Evolutionary conservation across 2,329 filamentous ascomycete genomes (phyloP), one percentile per base, ranked within the genome.

Genomic region (Bipolaris cookei): DNA sequence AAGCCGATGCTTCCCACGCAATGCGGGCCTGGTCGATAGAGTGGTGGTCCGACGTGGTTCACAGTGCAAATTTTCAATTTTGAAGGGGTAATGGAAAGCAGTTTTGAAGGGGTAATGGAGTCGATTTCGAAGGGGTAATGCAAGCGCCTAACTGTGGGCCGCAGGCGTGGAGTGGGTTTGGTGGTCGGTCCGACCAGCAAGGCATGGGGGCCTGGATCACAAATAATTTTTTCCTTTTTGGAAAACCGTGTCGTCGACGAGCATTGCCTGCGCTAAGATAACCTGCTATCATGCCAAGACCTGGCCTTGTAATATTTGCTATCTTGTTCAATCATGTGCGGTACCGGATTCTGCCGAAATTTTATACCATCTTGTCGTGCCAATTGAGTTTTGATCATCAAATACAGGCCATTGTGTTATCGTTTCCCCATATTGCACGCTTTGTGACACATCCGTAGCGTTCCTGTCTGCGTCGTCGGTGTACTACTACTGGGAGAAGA

Each of bases 61-160:
- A 16, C 46, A 20, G 48, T 46, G 60, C 43, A 71, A 68, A 67
- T 73, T 73, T 74, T 74, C 65, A 74, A 51, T 75, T 75, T 73
- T 54, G 68, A 67, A 70, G 72, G 72, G 71, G 72, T 76, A 76
- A 76, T 72, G 35, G 56, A 65, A 59, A 58, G 38, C 42, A 58
- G 65, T 74, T 73, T 71, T 51, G 71, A 67, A 67, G 67, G 69
- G 71, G 72, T 75, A 75, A 75, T 72, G 35, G 52, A 63, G 59
- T 51, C 18, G 45, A 51, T 74, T 72, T 72, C 54, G 69, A 68
- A 69, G 67, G 69, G 67, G 68, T 70, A 72, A 72, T 56, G 48
- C 62, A 54, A 64, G 65, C 56, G 51, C 35, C 38, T 41, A 61
- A 37, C 45, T 54, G 57, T 61, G 62, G 54, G 47, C 44, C 41